Percentiles rank a stretch among this genome's conserved stretches.
Evolutionary conservation across 2,329 filamentous ascomycete genomes (phyloP).

Genomic region (Nothopassalora personata): DNA sequence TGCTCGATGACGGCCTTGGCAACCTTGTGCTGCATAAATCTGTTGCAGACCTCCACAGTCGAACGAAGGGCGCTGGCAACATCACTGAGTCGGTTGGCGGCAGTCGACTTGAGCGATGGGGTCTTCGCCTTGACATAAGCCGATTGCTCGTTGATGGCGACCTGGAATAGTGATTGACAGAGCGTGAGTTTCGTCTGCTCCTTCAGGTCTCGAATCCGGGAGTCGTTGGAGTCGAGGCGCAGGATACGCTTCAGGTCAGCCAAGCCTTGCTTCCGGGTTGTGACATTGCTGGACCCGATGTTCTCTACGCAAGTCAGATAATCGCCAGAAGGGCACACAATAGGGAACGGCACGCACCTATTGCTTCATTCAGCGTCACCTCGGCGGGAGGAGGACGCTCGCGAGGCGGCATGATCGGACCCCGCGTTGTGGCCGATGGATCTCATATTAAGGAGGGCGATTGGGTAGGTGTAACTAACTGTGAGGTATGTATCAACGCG

Average conservation of each 20-base stretch:
- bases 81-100: conserved; percentile 56
- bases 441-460: neutral
- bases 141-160: conserved; percentile 62
- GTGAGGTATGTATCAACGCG: neutral
- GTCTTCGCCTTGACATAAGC: conserved; percentile 52
- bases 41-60: conserved; percentile 63
- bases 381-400: neutral
- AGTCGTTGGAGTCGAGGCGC: conserved; percentile 46
- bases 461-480: neutral
- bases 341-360: neutral
- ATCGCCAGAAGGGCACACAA: neutral
- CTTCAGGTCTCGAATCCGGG: conserved; percentile 46
- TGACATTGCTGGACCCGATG: conserved; percentile 40
- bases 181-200: conserved; percentile 78
- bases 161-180: conserved; percentile 73
- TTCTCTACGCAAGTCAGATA: conserved; percentile 21
- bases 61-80: conserved; percentile 68
- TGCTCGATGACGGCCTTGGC: conserved; percentile 75
- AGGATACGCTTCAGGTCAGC: conserved; percentile 54
- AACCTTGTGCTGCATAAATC: conserved; percentile 65
- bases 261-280: conserved; percentile 48
- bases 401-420: neutral
- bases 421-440: neutral
- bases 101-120: conserved; percentile 32
- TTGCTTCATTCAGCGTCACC: conserved; percentile 9